Conservation (phyloP, 148 eudicot species). For the Chenopodium suecicum region DNA sequence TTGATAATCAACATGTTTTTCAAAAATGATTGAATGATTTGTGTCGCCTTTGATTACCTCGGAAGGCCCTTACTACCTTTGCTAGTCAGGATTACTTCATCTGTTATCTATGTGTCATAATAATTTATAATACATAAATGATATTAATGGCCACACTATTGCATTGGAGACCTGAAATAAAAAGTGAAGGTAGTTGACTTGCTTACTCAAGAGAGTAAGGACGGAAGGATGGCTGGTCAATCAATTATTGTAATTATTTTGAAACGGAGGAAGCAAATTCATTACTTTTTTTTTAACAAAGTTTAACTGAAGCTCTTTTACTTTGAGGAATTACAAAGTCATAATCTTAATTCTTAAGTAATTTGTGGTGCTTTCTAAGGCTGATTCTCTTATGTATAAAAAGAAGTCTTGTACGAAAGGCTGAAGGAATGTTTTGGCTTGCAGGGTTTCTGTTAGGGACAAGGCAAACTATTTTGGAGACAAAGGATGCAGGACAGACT, state of each 20-base stretch:
- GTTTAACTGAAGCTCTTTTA: background rate
- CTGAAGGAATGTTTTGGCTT: constrained; percentile 31
- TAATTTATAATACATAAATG: no score
- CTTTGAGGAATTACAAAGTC: background rate
- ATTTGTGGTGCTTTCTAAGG: no score
- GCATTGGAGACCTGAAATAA: no score
- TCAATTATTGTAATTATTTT: no score
- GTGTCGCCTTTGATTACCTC: background rate
- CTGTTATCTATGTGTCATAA: background rate
- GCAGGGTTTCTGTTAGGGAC: constrained; percentile 93
- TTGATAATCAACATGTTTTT: background rate
- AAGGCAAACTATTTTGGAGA: constrained; percentile 92
- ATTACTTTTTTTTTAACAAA: no score
- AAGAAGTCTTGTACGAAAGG: background rate
- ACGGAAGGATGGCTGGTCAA: no score
- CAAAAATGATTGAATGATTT: background rate
- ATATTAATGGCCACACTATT: no score
- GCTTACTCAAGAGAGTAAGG: no score
- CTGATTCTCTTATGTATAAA: background rate
- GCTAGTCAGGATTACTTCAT: background rate
- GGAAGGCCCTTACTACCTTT: background rate
- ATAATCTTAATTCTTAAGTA: background rate
- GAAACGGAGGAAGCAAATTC: no score
- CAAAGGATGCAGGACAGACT: constrained; percentile 83
- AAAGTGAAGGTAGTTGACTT: no score